Evolutionary conservation across 2,329 filamentous ascomycete species (phyloP).

Genomic region (Onygenales sp.): DNA sequence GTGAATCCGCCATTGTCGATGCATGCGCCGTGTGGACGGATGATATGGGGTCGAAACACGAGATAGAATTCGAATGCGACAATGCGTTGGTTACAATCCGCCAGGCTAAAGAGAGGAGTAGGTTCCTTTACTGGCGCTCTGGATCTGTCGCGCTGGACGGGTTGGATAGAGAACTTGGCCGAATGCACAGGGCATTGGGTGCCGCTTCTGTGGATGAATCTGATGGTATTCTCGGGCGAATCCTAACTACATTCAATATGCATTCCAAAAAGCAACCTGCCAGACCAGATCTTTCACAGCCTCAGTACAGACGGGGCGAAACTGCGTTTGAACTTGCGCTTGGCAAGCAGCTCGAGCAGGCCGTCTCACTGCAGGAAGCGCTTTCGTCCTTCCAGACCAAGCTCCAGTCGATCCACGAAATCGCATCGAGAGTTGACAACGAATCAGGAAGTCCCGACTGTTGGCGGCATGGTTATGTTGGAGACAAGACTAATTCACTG

Average conservation of each 20-base stretch:
- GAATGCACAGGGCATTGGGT: not conserved
- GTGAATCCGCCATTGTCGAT: not conserved
- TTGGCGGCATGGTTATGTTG: not conserved
- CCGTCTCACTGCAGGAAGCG: not conserved
- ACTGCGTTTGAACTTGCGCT: not conserved
- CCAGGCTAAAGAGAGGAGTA: not conserved
- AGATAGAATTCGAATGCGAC: slow-evolving; percentile 4
- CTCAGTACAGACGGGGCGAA: not conserved
- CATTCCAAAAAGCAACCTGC: not conserved
- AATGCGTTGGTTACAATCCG: not conserved
- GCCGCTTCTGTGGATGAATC: not conserved
- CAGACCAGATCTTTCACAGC: not conserved
- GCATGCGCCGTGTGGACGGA: not conserved
- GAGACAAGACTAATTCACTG: not conserved
- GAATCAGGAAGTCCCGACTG: not conserved
- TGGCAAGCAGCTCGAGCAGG: not conserved
- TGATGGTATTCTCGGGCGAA: not conserved
- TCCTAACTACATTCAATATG: not conserved
- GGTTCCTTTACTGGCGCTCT: not conserved
- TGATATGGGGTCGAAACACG: not conserved
- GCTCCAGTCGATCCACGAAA: not conserved
- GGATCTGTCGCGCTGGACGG: not conserved
- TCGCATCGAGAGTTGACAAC: not conserved
- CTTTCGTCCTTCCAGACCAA: not conserved
- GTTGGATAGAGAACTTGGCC: not conserved